Evolutionary conservation across 768 basidiomycete species (phyloP).

Genomic region (Wakefieldia striispora): DNA sequence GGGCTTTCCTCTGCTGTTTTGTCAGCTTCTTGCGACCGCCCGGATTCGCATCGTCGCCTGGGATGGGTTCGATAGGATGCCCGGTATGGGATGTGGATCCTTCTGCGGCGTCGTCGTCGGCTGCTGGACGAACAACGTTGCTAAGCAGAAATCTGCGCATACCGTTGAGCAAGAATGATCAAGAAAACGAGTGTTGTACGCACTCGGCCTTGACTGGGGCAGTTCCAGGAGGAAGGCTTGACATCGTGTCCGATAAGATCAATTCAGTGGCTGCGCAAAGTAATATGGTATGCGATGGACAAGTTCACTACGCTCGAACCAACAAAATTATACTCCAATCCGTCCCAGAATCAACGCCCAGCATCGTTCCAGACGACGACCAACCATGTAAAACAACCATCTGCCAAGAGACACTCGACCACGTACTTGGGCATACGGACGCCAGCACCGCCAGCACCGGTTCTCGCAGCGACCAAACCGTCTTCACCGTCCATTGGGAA

Average conservation of each 20-base stretch:
- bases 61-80: slow-evolving; percentile 26
- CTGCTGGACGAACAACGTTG: slow-evolving; percentile 22
- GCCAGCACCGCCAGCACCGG: not conserved
- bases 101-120: slow-evolving; percentile 65
- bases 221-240: slow-evolving; percentile 37
- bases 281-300: slow-evolving; percentile 53
- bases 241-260: slow-evolving; percentile 17
- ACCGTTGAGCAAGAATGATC: not conserved
- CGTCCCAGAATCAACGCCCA: slow-evolving; percentile 30
- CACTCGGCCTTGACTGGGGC: slow-evolving; percentile 57
- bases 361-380: slow-evolving; percentile 1
- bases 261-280: not conserved
- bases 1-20: slow-evolving; percentile 70
- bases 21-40: slow-evolving; percentile 42
- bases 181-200: slow-evolving; percentile 4
- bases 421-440: slow-evolving; percentile 6
- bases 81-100: slow-evolving; percentile 42
- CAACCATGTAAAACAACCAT: slow-evolving; percentile 16
- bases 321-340: slow-evolving; percentile 47
- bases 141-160: slow-evolving; percentile 41
- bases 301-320: slow-evolving; percentile 87
- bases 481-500: slow-evolving; percentile 58
- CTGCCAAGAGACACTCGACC: slow-evolving; percentile 5
- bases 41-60: slow-evolving; percentile 28
- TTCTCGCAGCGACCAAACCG: slow-evolving; percentile 23